Conservation (phyloP, 2,329 filamentous ascomycete species). For the Colletotrichum musae region DNA sequence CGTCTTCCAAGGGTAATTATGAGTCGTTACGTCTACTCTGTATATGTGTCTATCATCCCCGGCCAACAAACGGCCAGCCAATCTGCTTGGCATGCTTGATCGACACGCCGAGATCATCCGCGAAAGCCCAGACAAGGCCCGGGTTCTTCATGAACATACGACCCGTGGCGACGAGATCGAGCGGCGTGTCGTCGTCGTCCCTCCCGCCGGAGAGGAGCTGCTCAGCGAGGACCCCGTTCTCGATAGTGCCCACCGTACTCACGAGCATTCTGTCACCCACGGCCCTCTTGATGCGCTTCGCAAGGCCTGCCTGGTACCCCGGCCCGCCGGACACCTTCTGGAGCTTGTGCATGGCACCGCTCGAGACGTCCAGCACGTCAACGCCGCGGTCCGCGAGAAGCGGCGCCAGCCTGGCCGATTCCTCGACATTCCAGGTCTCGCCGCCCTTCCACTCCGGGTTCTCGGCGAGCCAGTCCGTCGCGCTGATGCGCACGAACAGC, state of each 20-base stretch:
- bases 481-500: slow-evolving; percentile 80
- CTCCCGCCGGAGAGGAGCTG: slow-evolving; percentile 53
- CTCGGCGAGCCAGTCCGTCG: slow-evolving; percentile 81
- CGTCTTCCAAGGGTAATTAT: too few relatives aligned
- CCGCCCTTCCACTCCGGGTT: slow-evolving; percentile 62
- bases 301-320: slow-evolving; percentile 80
- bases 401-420: slow-evolving; percentile 74
- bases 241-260: slow-evolving; percentile 65
- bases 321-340: slow-evolving; percentile 72
- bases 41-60: slow-evolving; percentile 39
- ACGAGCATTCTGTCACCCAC: slow-evolving; percentile 72
- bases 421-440: slow-evolving; percentile 77
- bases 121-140: slow-evolving; percentile 68
- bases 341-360: slow-evolving; percentile 73
- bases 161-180: slow-evolving; percentile 66
- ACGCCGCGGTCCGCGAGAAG: slow-evolving; percentile 77
- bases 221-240: slow-evolving; percentile 60
- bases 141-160: slow-evolving; percentile 73
- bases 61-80: slow-evolving; percentile 67
- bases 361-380: slow-evolving; percentile 82
- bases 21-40: too few relatives aligned
- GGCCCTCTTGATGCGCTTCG: slow-evolving; percentile 78
- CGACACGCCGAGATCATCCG: slow-evolving; percentile 64
- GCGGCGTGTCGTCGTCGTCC: slow-evolving; percentile 3
- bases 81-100: slow-evolving; percentile 68